phyloP scores from a whole-genome alignment of 176 grass and related monocot species.

The Puccinellia tenuiflora region DNA sequence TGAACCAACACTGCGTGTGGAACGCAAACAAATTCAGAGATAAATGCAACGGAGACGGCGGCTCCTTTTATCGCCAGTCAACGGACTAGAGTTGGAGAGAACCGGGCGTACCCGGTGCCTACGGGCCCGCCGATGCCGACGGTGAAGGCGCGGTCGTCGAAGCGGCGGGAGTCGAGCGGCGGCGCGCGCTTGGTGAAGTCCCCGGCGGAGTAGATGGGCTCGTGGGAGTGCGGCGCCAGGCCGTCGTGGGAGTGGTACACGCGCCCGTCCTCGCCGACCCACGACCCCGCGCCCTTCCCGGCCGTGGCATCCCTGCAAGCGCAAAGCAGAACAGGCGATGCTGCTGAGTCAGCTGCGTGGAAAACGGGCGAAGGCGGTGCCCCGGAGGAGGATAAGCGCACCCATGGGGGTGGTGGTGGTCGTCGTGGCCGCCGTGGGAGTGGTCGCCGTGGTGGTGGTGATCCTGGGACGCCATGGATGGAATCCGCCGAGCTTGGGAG shows the following conservation, averaged over 20 bases:
- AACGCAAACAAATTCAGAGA: not conserved
- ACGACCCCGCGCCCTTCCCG: constrained; percentile 28
- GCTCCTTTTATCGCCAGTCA: not conserved
- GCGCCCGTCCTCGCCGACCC: constrained; percentile 68
- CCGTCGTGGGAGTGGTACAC: constrained; percentile 93
- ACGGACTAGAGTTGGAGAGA: not conserved
- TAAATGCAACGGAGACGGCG: not conserved
- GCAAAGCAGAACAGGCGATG: not conserved
- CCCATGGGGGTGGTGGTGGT: constrained; percentile 43
- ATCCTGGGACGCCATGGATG: constrained; percentile 62
- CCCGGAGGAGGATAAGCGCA: not conserved
- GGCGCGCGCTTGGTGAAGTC: constrained; percentile 87
- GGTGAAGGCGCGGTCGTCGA: constrained; percentile 89
- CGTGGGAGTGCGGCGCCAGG: constrained; percentile 90
- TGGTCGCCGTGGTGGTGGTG: constrained; percentile 27
- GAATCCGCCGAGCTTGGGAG: not conserved
- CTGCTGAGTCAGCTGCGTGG: not conserved
- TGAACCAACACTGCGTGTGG: not conserved
- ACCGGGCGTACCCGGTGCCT: constrained; percentile 57
- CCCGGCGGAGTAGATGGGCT: constrained; percentile 93
- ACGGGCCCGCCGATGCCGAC: constrained; percentile 94
- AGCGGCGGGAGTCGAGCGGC: constrained; percentile 51
- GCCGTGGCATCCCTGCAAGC: constrained; percentile 23
- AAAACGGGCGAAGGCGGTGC: not conserved
- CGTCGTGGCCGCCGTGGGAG: constrained; percentile 1